Conservation (phyloP, 192 early-diverging fungal species). For the Thamnidium elegans region DNA sequence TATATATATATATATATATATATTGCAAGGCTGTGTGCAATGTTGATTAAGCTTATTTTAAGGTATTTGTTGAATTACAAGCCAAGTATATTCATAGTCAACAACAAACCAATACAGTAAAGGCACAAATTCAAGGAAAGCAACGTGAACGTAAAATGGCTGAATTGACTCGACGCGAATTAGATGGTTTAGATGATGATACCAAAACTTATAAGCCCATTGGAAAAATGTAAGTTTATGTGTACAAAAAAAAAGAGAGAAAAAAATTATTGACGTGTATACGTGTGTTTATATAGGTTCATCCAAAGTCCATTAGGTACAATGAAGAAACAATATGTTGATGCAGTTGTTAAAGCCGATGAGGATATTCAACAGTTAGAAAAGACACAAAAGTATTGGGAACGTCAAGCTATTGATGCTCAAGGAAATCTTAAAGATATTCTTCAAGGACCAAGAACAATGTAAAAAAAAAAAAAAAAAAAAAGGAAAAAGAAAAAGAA, state of each 20-base stretch:
- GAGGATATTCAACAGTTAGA: slow-evolving; percentile 36
- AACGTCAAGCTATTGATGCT: slow-evolving; percentile 34
- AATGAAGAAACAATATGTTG: slow-evolving; percentile 32
- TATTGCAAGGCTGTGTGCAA: no score
- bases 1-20: not conserved
- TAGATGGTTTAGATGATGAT: slow-evolving; percentile 45
- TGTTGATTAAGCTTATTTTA: not conserved
- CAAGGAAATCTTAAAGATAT: slow-evolving; percentile 42
- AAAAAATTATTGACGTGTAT: not conserved
- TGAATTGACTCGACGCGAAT: slow-evolving; percentile 68
- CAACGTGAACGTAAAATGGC: slow-evolving; percentile 66
- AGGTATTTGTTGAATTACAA: slow-evolving; percentile 67
- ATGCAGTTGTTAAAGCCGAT: slow-evolving; percentile 18
- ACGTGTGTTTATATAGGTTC: slow-evolving; percentile 24
- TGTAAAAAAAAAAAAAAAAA: slow-evolving; percentile 16
- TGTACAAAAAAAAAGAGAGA: not conserved
- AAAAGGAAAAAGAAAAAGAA: slow-evolving; percentile 11
- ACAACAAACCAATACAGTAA: slow-evolving; percentile 58
- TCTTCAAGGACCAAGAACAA: slow-evolving; percentile 32
- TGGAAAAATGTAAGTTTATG: not conserved
- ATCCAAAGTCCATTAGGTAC: slow-evolving; percentile 30
- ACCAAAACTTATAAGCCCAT: slow-evolving; percentile 22
- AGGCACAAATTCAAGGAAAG: slow-evolving; percentile 59
- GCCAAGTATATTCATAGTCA: slow-evolving; percentile 55
- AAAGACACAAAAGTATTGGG: slow-evolving; percentile 44